Percentiles rank a stretch among this genome's conserved stretches.
phyloP scores from a whole-genome alignment of 225 moss, liverwort and hornwort species.

The Sphagnum tenellum region DNA sequence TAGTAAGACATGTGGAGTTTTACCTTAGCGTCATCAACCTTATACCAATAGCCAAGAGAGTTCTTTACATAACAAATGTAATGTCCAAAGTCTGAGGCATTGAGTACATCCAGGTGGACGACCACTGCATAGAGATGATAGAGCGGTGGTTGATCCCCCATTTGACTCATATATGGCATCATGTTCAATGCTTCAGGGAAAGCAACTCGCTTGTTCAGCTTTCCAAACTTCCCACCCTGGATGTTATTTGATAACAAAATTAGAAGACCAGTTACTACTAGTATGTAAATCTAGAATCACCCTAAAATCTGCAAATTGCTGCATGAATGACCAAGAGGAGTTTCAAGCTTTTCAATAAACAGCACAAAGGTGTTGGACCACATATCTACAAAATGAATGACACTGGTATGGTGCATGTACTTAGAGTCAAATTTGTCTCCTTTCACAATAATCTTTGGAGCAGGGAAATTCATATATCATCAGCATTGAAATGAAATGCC shows the following conservation, averaged over 20 bases:
- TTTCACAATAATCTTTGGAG: neutral
- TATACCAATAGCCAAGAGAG: slow-evolving; percentile 73
- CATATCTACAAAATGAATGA: neutral
- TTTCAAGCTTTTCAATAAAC: too few species aligned
- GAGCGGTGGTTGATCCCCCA: slow-evolving; percentile 51
- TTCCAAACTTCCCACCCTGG: slow-evolving; percentile 84
- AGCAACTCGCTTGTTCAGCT: slow-evolving; percentile 78
- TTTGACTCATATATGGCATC: slow-evolving; percentile 72
- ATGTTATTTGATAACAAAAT: neutral
- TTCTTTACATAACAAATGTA: slow-evolving; percentile 93
- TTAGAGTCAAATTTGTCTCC: neutral
- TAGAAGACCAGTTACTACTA: neutral
- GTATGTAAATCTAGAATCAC: neutral
- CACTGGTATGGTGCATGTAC: neutral
- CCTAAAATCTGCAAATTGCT: neutral
- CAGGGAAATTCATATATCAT: neutral
- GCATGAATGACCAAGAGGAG: neutral
- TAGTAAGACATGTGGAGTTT: neutral
- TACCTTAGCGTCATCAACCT: slow-evolving; percentile 88
- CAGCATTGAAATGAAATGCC: neutral
- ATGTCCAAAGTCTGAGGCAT: slow-evolving; percentile 87
- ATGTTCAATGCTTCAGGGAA: slow-evolving; percentile 76
- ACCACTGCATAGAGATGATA: slow-evolving; percentile 80
- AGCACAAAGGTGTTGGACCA: neutral
- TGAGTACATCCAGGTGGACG: slow-evolving; percentile 83